Conservation (phyloP, 2,329 filamentous ascomycete genomes). For the Aspergillus neoniger region DNA sequence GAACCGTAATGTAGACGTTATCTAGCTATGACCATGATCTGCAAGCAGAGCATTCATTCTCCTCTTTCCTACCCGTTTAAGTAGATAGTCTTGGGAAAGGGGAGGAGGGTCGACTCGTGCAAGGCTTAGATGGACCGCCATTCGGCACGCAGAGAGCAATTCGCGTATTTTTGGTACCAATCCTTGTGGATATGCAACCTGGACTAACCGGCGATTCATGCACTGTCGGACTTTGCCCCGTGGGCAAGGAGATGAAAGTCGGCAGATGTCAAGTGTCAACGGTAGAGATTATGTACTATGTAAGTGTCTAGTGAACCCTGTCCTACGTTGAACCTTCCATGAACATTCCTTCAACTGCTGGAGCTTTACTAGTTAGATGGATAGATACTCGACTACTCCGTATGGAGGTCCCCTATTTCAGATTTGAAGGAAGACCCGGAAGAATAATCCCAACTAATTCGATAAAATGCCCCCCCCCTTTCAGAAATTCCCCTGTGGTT, state of each 20-base stretch:
- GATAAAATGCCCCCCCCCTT: not conserved
- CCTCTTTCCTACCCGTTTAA: not conserved
- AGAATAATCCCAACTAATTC: conserved; percentile 1
- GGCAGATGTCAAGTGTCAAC: conserved; percentile 3
- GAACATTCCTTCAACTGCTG: not conserved
- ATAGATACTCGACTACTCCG: not conserved
- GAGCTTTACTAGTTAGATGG: not conserved
- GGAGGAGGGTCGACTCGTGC: conserved; percentile 6
- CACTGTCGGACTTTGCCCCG: not conserved
- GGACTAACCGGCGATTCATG: not conserved
- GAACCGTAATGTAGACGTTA: not conserved
- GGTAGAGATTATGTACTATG: not conserved
- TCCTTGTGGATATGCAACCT: not conserved
- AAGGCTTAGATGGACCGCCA: conserved; percentile 1
- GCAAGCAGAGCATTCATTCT: not conserved
- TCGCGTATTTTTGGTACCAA: not conserved
- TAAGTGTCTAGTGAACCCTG: conserved; percentile 1
- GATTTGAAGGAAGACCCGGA: not conserved
- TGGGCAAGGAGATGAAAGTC: not conserved
- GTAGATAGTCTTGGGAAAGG: not conserved
- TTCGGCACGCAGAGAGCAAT: not conserved
- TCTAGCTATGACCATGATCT: conserved; percentile 6
- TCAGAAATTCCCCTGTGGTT: conserved; percentile 1
- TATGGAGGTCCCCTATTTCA: not conserved
- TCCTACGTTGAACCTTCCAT: not conserved